Conservation (phyloP, 2,329 filamentous ascomycete genomes). For the Aciculosporium take region DNA sequence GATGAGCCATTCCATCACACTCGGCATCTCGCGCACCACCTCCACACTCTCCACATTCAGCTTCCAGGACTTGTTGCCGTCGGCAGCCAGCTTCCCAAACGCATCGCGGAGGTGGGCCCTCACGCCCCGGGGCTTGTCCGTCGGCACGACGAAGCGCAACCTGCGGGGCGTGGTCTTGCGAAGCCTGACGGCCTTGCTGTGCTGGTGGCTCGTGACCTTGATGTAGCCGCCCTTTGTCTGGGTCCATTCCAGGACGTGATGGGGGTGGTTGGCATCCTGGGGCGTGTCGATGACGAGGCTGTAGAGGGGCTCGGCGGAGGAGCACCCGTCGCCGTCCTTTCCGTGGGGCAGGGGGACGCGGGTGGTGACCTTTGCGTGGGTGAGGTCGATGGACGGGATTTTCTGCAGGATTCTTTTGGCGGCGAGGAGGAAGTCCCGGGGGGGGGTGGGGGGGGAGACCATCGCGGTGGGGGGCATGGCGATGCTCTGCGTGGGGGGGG, state of each 20-base stretch:
- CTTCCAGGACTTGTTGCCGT: background rate
- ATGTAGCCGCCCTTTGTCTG: constrained; percentile 5
- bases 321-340: background rate
- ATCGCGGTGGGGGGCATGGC: background rate
- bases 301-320: no score
- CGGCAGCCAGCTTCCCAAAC: background rate
- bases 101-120: background rate
- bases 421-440: background rate
- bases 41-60: background rate
- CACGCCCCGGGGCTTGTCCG: background rate
- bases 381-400: background rate
- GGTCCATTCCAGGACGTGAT: constrained; percentile 8
- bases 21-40: background rate
- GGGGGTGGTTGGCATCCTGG: constrained; percentile 2
- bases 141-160: background rate
- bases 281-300: background rate
- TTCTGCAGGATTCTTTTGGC: background rate
- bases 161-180: background rate
- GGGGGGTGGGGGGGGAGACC: background rate
- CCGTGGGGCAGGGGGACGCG: no score
- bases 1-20: constrained; percentile 1
- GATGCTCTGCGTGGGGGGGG: no score
- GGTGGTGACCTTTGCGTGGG: background rate
- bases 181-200: background rate
- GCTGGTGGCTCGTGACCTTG: constrained; percentile 7